Evolutionary conservation across 345 rosid species (phyloP).

Genomic region (Lepidium africanum): DNA sequence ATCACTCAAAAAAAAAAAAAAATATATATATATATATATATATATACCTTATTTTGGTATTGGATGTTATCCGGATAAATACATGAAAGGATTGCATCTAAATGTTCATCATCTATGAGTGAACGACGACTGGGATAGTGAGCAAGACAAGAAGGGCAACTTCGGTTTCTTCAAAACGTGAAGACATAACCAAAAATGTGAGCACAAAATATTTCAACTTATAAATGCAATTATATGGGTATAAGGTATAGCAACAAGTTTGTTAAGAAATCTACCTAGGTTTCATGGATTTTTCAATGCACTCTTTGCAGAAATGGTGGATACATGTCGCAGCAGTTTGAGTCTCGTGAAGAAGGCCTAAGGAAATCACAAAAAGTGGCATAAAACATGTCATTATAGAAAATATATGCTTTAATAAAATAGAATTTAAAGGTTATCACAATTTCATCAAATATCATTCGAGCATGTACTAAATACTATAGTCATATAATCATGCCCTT

Average conservation of each 20-base stretch:
- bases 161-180: slow-evolving; percentile 37
- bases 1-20: too few relatives aligned
- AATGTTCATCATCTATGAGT: slow-evolving; percentile 48
- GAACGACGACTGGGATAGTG: slow-evolving; percentile 54
- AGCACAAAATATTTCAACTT: background rate
- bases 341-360: background rate
- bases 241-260: background rate
- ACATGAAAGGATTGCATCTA: slow-evolving; percentile 50
- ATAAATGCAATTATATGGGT: background rate
- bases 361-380: background rate
- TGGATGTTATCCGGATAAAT: slow-evolving; percentile 45
- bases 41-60: slow-evolving; percentile 45
- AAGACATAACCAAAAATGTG: background rate
- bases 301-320: background rate
- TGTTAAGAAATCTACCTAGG: background rate
- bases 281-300: background rate
- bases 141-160: slow-evolving; percentile 57
- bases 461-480: background rate
- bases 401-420: background rate
- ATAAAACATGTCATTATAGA: background rate
- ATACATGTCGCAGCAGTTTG: background rate
- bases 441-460: background rate
- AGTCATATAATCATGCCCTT: background rate
- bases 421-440: background rate
- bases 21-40: too few relatives aligned